Evolutionary conservation across 1,139 yeast species (phyloP), one percentile per base, ranked within the genome.

Genomic region (Yamadazyma trypodendri): DNA sequence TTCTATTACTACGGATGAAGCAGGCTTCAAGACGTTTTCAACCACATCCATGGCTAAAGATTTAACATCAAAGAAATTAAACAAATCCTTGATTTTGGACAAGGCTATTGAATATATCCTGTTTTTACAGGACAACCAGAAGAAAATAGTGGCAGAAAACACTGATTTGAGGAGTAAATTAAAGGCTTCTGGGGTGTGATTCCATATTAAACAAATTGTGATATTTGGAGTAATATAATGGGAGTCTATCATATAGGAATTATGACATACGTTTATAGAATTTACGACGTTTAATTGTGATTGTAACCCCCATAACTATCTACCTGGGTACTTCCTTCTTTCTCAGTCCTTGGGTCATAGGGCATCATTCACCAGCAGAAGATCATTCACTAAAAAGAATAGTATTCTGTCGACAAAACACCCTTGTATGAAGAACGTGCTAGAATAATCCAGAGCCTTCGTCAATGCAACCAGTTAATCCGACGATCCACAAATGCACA

Each of bases 61-160:
- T 52, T 16, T 61, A 13, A 35, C 65, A 30, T 29, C 40, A 24
- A 45, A 44, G 28, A 72, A 68, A 50, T 60, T 81, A 38, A 81
- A 81, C 56, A 81, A 81, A 56, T 75, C 83, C 30, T 73, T 77
- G 72, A 80, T 81, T 38, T 61, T 81, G 45, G 87, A 81, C 48
- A 76, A 77, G 53, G 87, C 87, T 4, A 80, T 79, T 4, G 77
- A 76, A 34, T 81, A 82, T 49, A 71, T 82, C 35, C 52, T 72
- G 29, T 64, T 65, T 45, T 40, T 49, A 24, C 50, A 48, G 24
- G 24, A 23, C 12, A 40, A 37, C 21, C 48, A 48, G 24, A 3
- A 28, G 6, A 36, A 36, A 16, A 34, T 45, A 3, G 23, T 39
- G 12, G 28, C 31, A 12, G 51, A 48, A 21, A 48, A 45, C 32